These are phyloP conservation scores for Physaria fendleri DNA, from an alignment of 345 rosid genomes.

Conservation along the genomic window DNA sequence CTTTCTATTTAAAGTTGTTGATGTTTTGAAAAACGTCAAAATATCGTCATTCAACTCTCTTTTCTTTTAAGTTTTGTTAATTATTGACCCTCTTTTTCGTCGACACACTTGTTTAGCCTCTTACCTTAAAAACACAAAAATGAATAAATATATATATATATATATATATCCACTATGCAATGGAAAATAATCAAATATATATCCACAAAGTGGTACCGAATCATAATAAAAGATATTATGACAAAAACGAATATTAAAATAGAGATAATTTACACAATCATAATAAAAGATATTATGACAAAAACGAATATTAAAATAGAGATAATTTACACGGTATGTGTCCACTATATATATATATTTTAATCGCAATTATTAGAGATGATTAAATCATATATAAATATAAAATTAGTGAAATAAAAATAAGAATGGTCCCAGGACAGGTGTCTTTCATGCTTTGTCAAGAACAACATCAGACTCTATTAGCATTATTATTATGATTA, in stretches of 20 bases:
- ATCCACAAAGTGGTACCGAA: conserved; percentile 22
- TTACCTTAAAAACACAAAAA: conserved; percentile 34
- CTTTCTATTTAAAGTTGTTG: neutral
- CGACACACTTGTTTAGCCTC: conserved; percentile 20
- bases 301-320: neutral
- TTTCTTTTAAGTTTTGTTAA: neutral
- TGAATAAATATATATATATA: too few species aligned
- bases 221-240: conserved; percentile 18
- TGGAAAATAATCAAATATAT: conserved; percentile 17
- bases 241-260: neutral
- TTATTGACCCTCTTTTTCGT: conserved; percentile 6
- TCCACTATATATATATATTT: conserved; percentile 4
- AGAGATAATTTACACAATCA: conserved; percentile 10
- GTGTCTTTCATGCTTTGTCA: conserved; percentile 35
- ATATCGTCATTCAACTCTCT: neutral
- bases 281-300: conserved; percentile 18
- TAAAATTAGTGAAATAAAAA: conserved; percentile 1
- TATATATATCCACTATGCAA: conserved; percentile 10
- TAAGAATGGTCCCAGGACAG: conserved; percentile 32
- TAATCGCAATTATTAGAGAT: neutral
- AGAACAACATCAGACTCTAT: conserved; percentile 18
- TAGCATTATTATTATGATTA: neutral
- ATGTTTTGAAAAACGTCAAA: neutral
- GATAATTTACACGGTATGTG: conserved; percentile 10
- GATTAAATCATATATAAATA: neutral